These are phyloP conservation scores for Boechera stricta DNA, from an alignment of 345 rosid species.

Conservation along the genomic window DNA sequence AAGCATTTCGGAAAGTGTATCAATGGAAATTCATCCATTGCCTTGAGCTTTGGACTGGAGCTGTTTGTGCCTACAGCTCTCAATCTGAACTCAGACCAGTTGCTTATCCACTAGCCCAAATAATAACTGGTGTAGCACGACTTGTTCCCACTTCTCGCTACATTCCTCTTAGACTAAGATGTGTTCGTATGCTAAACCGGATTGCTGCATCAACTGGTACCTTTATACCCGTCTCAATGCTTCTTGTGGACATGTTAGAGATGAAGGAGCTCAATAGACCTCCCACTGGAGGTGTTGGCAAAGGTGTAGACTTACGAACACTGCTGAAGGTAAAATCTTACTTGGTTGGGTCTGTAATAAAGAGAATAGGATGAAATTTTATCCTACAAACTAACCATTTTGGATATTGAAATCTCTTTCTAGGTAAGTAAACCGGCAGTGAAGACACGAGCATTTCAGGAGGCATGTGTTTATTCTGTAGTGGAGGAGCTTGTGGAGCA, in stretches of 20 bases:
- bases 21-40: slow-evolving; percentile 97
- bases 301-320: slow-evolving; percentile 77
- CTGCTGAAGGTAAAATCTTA: slow-evolving; percentile 63
- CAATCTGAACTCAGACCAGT: slow-evolving; percentile 84
- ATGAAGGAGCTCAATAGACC: slow-evolving; percentile 90
- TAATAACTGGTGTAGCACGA: slow-evolving; percentile 87
- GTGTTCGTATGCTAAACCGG: slow-evolving; percentile 88
- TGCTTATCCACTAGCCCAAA: slow-evolving; percentile 88
- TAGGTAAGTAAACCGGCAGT: slow-evolving; percentile 82
- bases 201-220: slow-evolving; percentile 77
- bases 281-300: slow-evolving; percentile 89
- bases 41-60: slow-evolving; percentile 99
- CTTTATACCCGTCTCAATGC: slow-evolving; percentile 90
- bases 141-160: slow-evolving; percentile 95
- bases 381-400: slow-evolving; percentile 12
- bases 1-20: slow-evolving; percentile 89
- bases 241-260: slow-evolving; percentile 94
- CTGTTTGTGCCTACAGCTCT: slow-evolving; percentile 69
- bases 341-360: neutral
- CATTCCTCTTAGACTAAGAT: slow-evolving; percentile 88
- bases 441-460: slow-evolving; percentile 94
- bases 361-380: neutral
- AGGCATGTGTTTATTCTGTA: slow-evolving; percentile 86
- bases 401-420: neutral
- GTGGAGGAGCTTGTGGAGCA: slow-evolving; percentile 90